Evolutionary conservation across 2,329 filamentous ascomycete species (phyloP).

Genomic region (Triangularia setosa): DNA sequence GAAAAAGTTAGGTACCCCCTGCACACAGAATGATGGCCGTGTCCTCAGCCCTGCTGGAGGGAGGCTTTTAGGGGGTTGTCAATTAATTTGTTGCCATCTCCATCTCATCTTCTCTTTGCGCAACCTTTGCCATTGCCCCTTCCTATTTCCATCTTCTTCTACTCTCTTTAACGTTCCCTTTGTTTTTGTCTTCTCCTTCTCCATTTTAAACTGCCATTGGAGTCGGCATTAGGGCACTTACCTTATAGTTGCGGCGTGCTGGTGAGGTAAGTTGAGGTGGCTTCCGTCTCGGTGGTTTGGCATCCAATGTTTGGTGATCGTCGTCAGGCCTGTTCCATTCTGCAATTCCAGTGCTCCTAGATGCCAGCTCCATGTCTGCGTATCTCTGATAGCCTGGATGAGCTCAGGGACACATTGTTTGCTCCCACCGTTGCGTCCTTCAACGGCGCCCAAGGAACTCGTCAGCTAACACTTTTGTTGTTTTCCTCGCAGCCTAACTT

Average conservation of each 20-base stretch:
- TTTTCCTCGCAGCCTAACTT: background rate
- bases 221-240: conserved; percentile 1
- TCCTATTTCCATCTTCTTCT: conserved; percentile 14
- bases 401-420: background rate
- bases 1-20: conserved; percentile 10
- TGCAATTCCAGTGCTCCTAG: background rate
- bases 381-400: background rate
- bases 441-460: background rate
- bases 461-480: background rate
- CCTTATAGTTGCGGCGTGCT: background rate
- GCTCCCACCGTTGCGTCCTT: background rate
- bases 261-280: conserved; percentile 6
- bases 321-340: background rate
- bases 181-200: conserved; percentile 6
- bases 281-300: background rate
- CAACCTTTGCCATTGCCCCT: conserved; percentile 2
- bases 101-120: conserved; percentile 1
- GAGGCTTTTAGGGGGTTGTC: conserved; percentile 17
- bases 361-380: background rate
- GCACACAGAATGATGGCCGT: conserved; percentile 2
- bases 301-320: background rate
- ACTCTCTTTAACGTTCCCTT: conserved; percentile 23
- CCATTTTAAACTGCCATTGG: background rate
- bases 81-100: conserved; percentile 17
- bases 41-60: conserved; percentile 17